phyloP scores from a whole-genome alignment of 202 grass and related monocot genomes.

The Brachypodium distachyon region DNA sequence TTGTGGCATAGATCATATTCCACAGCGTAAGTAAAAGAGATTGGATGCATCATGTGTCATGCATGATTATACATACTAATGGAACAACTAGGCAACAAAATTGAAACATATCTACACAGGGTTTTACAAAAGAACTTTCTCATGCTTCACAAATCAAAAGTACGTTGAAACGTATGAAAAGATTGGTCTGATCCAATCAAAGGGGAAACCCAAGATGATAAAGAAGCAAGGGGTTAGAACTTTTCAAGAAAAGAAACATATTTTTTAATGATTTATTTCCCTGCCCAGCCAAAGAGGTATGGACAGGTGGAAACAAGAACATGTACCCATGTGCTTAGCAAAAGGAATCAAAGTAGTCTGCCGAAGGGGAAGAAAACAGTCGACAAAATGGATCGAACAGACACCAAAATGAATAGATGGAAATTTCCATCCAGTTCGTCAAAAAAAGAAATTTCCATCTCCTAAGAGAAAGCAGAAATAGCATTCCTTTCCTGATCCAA shows the following conservation, averaged over 20 bases:
- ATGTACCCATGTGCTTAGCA: conserved; percentile 23
- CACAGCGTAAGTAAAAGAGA: neutral
- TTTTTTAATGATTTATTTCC: conserved; percentile 7
- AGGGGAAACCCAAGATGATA: neutral
- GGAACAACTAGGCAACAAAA: neutral
- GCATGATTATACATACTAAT: neutral
- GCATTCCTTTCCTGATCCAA: too few species aligned
- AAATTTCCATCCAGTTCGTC: too few species aligned
- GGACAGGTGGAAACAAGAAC: conserved; percentile 44
- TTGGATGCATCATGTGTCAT: neutral
- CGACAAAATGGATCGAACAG: conserved; percentile 3
- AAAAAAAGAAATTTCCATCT: neutral
- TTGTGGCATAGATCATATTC: conserved; percentile 11
- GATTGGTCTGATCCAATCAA: conserved; percentile 21
- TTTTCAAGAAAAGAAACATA: neutral
- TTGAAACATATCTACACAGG: neutral
- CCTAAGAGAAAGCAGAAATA: neutral
- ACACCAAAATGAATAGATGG: neutral
- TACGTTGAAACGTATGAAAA: neutral
- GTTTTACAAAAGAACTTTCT: neutral
- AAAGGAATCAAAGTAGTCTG: conserved; percentile 17
- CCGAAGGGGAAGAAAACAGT: neutral
- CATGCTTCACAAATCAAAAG: neutral
- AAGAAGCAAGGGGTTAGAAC: neutral
- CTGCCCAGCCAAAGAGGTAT: neutral